A percentile compares a stretch with the other conserved stretches of the same genome.
Conservation (phyloP, 2,329 filamentous ascomycete genomes). For the Dactylellina parvicollis region DNA sequence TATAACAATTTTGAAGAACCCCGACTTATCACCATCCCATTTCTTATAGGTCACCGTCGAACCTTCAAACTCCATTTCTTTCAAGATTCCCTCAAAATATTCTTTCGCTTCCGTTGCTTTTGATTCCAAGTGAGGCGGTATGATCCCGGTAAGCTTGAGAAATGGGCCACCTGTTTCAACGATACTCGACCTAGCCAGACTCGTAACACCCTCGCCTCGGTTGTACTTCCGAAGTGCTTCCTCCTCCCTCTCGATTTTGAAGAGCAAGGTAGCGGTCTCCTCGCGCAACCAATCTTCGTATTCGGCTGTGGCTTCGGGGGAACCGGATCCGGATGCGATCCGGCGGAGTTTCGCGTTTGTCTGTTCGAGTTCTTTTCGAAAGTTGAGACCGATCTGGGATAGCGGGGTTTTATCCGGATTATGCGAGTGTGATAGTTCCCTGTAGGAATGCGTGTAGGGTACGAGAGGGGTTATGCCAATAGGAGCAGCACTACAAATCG, state of each 20-base stretch:
- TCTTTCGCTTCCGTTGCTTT: background rate
- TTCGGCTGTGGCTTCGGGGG: background rate
- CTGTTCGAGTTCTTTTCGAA: background rate
- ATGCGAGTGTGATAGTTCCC: background rate
- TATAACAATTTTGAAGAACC: background rate
- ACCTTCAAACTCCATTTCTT: background rate
- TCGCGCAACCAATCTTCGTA: background rate
- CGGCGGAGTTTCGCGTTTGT: background rate
- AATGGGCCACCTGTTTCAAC: background rate
- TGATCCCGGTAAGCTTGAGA: background rate
- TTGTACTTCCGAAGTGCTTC: no score
- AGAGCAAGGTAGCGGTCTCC: background rate
- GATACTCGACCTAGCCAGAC: no score
- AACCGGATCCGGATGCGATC: background rate
- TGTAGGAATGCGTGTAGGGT: background rate
- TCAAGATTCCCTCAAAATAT: background rate
- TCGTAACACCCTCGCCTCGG: no score
- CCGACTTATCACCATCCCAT: background rate
- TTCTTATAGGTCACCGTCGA: background rate
- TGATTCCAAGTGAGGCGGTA: background rate
- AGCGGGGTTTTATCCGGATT: background rate
- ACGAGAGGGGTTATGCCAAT: background rate
- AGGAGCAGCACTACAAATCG: no score
- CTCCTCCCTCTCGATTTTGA: no score
- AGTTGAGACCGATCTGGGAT: background rate